Percentiles rank a stretch among this genome's conserved stretches.
Conservation (phyloP, 805 yeast species). For the Wickerhamia fluorescens region DNA sequence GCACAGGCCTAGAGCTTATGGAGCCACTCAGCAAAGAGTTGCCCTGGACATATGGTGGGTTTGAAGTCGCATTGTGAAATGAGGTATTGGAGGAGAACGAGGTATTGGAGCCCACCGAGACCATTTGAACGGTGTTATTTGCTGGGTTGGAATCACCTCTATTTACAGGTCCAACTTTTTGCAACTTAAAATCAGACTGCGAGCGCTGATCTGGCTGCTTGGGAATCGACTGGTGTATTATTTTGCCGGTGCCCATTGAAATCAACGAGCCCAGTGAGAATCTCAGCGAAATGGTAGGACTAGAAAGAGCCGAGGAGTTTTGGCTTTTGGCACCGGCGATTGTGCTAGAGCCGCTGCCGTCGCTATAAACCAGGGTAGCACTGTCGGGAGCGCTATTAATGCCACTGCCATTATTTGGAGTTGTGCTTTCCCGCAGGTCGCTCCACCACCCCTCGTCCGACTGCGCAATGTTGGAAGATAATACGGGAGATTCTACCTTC, state of each 20-base stretch:
- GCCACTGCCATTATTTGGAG: conserved; percentile 1
- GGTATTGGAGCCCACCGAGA: conserved; percentile 4
- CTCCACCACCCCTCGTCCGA: conserved; percentile 7
- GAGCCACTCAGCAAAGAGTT: background rate
- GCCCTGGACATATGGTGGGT: conserved; percentile 4
- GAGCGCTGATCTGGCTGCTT: conserved; percentile 9
- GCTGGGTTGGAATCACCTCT: conserved; percentile 1
- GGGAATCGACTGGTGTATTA: conserved; percentile 22
- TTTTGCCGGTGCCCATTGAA: conserved; percentile 37
- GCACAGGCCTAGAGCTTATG: conserved; percentile 3
- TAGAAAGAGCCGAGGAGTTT: conserved; percentile 4
- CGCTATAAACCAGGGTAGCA: background rate
- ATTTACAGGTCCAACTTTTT: conserved; percentile 6
- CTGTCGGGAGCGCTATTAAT: conserved; percentile 2
- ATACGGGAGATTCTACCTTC: conserved; percentile 23
- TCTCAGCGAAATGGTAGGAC: conserved; percentile 23
- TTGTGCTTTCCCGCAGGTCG: conserved; percentile 5
- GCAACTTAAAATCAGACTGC: conserved; percentile 9
- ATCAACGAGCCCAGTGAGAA: conserved; percentile 31
- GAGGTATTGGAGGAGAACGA: conserved; percentile 1
- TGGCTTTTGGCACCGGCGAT: too few relatives aligned
- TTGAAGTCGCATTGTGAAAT: conserved; percentile 1
- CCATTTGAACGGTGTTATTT: background rate
- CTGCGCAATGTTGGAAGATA: conserved; percentile 16
- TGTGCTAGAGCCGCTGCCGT: background rate